Evolutionary conservation across 768 basidiomycete species (phyloP).

Genomic region (Dentipellis fragilis): DNA sequence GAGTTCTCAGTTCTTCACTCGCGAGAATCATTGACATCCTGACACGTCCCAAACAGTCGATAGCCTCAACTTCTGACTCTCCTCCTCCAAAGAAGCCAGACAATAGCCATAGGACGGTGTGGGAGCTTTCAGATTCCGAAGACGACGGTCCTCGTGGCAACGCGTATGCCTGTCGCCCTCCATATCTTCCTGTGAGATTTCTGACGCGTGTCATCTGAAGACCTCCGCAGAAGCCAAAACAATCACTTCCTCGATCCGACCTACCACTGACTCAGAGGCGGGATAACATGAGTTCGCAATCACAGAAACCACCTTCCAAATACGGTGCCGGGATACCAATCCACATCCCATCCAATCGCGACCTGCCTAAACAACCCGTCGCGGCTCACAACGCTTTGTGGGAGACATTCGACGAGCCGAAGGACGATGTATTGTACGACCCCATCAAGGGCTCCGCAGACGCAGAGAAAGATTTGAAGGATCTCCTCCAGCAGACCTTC

Average conservation of each 20-base stretch:
- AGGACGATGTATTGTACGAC: slow-evolving; percentile 19
- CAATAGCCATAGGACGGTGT: neutral
- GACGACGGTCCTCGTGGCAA: neutral
- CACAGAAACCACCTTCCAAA: neutral
- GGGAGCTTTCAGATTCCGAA: neutral
- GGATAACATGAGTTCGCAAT: too few species aligned
- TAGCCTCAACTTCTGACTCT: neutral
- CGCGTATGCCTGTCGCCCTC: neutral
- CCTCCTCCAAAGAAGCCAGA: neutral
- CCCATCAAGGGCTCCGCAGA: slow-evolving; percentile 37
- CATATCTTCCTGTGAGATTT: neutral
- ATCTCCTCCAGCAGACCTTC: slow-evolving; percentile 57
- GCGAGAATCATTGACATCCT: neutral
- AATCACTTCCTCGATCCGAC: neutral
- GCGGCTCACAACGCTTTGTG: slow-evolving; percentile 15
- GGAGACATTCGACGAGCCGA: slow-evolving; percentile 22
- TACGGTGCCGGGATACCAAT: slow-evolving; percentile 2
- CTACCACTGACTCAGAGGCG: neutral
- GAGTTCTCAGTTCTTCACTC: neutral
- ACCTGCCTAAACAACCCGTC: slow-evolving; percentile 2
- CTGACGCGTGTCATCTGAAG: neutral
- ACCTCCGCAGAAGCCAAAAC: neutral
- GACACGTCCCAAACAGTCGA: neutral
- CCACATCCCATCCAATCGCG: slow-evolving; percentile 8
- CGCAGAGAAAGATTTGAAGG: slow-evolving; percentile 69